phyloP scores from a whole-genome alignment of 805 yeast genomes.

The Torulaspora delbrueckii region DNA sequence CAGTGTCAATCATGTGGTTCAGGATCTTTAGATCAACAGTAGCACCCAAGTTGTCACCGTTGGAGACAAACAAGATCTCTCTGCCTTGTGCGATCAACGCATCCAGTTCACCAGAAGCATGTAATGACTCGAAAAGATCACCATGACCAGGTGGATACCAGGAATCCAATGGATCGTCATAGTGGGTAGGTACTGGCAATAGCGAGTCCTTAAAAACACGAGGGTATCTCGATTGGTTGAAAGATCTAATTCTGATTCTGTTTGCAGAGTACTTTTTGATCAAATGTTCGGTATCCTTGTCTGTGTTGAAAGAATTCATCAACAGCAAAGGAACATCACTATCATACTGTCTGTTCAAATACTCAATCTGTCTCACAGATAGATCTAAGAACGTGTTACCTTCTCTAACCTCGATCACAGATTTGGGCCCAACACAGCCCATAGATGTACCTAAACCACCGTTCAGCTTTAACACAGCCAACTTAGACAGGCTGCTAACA shows the following conservation, averaged over 20 bases:
- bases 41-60: slow-evolving; percentile 98
- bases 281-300: slow-evolving; percentile 88
- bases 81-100: slow-evolving; percentile 86
- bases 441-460: slow-evolving; percentile 99
- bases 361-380: slow-evolving; percentile 94
- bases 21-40: slow-evolving; percentile 89
- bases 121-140: slow-evolving; percentile 87
- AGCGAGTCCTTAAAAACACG: slow-evolving; percentile 93
- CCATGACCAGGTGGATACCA: slow-evolving; percentile 99
- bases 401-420: slow-evolving; percentile 97
- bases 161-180: slow-evolving; percentile 67
- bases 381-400: slow-evolving; percentile 96
- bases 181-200: slow-evolving; percentile 83
- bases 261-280: slow-evolving; percentile 96
- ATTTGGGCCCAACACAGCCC: slow-evolving; percentile 99
- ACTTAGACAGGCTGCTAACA: slow-evolving; percentile 54
- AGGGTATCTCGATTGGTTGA: slow-evolving; percentile 97
- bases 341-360: slow-evolving; percentile 82
- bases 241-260: slow-evolving; percentile 88
- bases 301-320: slow-evolving; percentile 99
- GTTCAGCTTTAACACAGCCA: slow-evolving; percentile 92
- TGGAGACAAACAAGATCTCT: slow-evolving; percentile 91
- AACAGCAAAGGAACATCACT: slow-evolving; percentile 92
- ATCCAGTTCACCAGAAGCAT: slow-evolving; percentile 88
- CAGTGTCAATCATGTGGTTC: slow-evolving; percentile 86